Evolutionary conservation across 2,329 filamentous ascomycete genomes (phyloP).

Genomic region (Trichophyton mentagrophytes): DNA sequence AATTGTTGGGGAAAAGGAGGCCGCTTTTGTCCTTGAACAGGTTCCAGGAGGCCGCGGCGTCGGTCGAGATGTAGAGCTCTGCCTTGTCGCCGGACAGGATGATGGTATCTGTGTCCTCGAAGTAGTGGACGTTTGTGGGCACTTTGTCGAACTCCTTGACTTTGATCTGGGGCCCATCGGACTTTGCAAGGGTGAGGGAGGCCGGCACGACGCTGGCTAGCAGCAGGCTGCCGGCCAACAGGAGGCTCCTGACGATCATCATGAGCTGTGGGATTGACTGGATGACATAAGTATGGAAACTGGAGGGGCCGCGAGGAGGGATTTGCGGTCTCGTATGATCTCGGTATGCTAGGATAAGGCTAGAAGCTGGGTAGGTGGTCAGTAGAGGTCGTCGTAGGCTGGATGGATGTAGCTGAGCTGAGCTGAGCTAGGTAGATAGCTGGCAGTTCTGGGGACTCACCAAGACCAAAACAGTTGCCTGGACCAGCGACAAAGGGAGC

Average conservation of each 20-base stretch:
- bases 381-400: neutral
- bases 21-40: slow-evolving; percentile 36
- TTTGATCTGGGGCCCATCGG: slow-evolving; percentile 52
- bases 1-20: slow-evolving; percentile 62
- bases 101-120: slow-evolving; percentile 74
- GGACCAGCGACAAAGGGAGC: no score
- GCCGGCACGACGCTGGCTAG: slow-evolving; percentile 28
- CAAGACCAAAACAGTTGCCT: no score
- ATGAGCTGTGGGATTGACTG: slow-evolving; percentile 9
- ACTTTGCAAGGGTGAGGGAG: slow-evolving; percentile 33
- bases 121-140: slow-evolving; percentile 68
- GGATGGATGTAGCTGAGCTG: neutral
- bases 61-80: slow-evolving; percentile 61
- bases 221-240: slow-evolving; percentile 40
- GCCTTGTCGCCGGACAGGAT: slow-evolving; percentile 47
- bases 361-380: neutral
- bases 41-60: slow-evolving; percentile 73
- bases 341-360: neutral
- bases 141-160: slow-evolving; percentile 52
- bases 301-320: neutral
- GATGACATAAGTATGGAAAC: slow-evolving; percentile 1
- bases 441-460: no score
- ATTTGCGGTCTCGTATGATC: neutral
- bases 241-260: slow-evolving; percentile 34
- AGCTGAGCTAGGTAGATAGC: no score